Percentiles rank a stretch among this genome's conserved stretches.
Evolutionary conservation across 2,329 filamentous ascomycete species (phyloP).

Genomic region (Eutypa lata): DNA sequence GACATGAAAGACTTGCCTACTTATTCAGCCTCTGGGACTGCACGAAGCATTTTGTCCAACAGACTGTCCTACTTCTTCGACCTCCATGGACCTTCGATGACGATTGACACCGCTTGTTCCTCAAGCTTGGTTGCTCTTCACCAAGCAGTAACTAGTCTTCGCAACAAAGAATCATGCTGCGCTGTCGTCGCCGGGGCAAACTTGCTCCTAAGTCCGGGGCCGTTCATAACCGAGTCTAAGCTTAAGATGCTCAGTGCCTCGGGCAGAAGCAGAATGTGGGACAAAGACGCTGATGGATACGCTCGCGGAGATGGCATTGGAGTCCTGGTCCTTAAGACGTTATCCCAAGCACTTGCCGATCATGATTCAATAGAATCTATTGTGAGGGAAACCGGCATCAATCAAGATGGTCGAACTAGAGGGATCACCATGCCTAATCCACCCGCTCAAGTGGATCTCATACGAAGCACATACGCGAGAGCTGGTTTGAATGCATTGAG

Average conservation of each 20-base stretch:
- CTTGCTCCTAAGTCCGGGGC: neutral
- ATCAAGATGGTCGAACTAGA: slow-evolving; percentile 12
- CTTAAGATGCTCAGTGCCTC: slow-evolving; percentile 16
- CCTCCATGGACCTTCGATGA: slow-evolving; percentile 7
- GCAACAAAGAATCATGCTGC: neutral
- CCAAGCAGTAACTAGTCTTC: slow-evolving; percentile 5
- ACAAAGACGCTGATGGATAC: slow-evolving; percentile 17
- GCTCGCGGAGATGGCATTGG: slow-evolving; percentile 20
- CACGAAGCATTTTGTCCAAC: slow-evolving; percentile 1
- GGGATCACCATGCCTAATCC: slow-evolving; percentile 12
- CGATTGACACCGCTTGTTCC: slow-evolving; percentile 11
- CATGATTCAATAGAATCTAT: slow-evolving; percentile 14
- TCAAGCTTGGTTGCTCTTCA: slow-evolving; percentile 11
- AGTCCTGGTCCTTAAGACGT: slow-evolving; percentile 40
- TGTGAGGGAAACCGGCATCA: slow-evolving; percentile 15
- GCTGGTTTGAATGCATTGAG: slow-evolving; percentile 7
- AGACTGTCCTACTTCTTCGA: slow-evolving; percentile 9
- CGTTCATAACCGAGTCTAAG: slow-evolving; percentile 4
- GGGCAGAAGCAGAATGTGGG: slow-evolving; percentile 16
- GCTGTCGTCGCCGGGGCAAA: slow-evolving; percentile 4
- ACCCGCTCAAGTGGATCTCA: slow-evolving; percentile 5
- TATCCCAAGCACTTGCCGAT: slow-evolving; percentile 35
- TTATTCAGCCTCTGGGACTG: slow-evolving; percentile 1
- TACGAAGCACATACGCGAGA: slow-evolving; percentile 4
- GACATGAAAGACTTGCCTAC: neutral